Conservation (phyloP, 441 rosid species). For the Aquilaria agallochum region DNA sequence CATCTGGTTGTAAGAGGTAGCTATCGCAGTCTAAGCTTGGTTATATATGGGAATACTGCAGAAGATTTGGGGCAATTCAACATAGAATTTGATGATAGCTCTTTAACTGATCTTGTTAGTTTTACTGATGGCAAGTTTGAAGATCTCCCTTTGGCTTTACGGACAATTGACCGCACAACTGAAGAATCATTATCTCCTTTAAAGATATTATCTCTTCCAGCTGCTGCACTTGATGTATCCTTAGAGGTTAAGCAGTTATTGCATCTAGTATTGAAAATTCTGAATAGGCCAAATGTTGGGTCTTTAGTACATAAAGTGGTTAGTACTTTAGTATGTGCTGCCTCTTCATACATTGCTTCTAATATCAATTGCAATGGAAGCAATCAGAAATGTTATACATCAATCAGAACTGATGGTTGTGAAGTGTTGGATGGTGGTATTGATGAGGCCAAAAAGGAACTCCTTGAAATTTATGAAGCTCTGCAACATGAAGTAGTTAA, state of each 20-base stretch:
- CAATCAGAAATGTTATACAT: slow-evolving; percentile 37
- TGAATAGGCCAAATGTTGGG: slow-evolving; percentile 45
- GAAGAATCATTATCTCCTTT: slow-evolving; percentile 72
- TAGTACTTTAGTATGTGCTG: slow-evolving; percentile 43
- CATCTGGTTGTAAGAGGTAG: slow-evolving; percentile 97
- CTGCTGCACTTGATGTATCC: slow-evolving; percentile 51
- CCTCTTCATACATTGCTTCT: slow-evolving; percentile 50
- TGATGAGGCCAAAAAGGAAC: slow-evolving; percentile 50
- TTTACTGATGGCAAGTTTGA: slow-evolving; percentile 90
- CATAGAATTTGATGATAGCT: slow-evolving; percentile 88
- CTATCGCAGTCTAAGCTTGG: slow-evolving; percentile 90
- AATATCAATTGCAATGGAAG: slow-evolving; percentile 35
- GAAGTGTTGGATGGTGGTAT: slow-evolving; percentile 39
- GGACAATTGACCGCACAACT: slow-evolving; percentile 55
- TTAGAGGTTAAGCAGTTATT: slow-evolving; percentile 71
- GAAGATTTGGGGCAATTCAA: slow-evolving; percentile 99
- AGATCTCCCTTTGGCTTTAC: slow-evolving; percentile 84
- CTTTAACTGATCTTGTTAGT: slow-evolving; percentile 81
- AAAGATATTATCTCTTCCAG: slow-evolving; percentile 58
- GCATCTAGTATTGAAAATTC: slow-evolving; percentile 52
- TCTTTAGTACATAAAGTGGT: slow-evolving; percentile 48
- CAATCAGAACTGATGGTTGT: slow-evolving; percentile 33
- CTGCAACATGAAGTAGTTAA: slow-evolving; percentile 41
- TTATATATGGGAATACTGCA: slow-evolving; percentile 90
- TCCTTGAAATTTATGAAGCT: slow-evolving; percentile 46